Base-by-base conservation (phyloP, 805 yeast genomes). In the Saccharomycopsis sp. region DNA sequence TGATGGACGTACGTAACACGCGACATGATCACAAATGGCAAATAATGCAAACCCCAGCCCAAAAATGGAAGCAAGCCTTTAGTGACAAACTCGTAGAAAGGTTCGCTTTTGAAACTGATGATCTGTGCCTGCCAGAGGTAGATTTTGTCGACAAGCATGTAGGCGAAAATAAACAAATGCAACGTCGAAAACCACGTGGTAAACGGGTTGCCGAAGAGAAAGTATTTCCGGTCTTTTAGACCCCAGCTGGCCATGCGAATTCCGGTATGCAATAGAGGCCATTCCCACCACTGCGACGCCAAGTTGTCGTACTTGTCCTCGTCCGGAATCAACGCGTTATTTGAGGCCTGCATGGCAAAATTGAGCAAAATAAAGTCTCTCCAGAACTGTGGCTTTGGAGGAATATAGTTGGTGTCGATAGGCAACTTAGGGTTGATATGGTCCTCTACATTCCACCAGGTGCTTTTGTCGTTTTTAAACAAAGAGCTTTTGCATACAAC, bases 1-100 rank as follows among this genome's bases (percentile, higher is more conserved):
- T 92, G 99, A 73, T 92, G 99, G 37, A 92, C 94, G 70, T 94
- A 92, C 1, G 96, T 91, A 58, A 94, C 97, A 76, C 99, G 87
- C 12, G 95, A 91, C 99, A 92, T 92, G 60, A 90, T 73, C 34
- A 87, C 81, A 73, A 92, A 92, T 37, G 99, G 98, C 66, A 88
- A 68, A 72, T 77, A 92, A 72, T 92, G 97, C 66, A 90, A 76
- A 50, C 83, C 78, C 97, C 97, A 92, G 9, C 97, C 96, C 48
- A 89, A 67, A 74, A 91, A 86, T 24, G 98, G 97, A 65, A 88
- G 82, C 37, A 87, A 67, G 56, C 96, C 97, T 46, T 88, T 87
- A 72, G 82, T 74, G 15, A 78, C 63, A 61, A 77, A 75, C 56
- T 64, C 70, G 71, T 73, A 79, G 48, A 78, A 65, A 44, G 70